phyloP scores from a whole-genome alignment of 2,329 filamentous ascomycete genomes.

The Fonsecaea pugnacius region DNA sequence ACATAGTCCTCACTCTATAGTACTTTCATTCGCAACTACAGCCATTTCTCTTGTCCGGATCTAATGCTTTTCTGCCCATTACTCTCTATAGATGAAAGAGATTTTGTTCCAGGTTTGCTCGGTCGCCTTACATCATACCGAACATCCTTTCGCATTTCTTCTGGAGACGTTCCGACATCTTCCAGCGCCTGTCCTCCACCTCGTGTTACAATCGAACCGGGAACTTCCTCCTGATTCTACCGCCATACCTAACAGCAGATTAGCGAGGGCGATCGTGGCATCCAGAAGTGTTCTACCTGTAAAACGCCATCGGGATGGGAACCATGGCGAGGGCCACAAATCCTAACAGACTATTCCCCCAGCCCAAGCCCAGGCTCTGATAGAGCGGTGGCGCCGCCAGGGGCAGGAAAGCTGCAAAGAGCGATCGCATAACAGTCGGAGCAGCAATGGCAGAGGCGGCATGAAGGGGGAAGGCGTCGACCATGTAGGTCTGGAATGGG shows the following conservation, averaged over 20 bases:
- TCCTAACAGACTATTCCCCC: constrained; percentile 60
- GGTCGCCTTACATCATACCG: not conserved
- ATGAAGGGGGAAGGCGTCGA: constrained; percentile 58
- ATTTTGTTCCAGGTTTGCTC: not conserved
- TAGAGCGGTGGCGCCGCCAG: constrained; percentile 62
- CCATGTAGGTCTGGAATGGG: constrained; percentile 57
- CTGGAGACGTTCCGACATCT: not conserved
- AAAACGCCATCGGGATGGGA: constrained; percentile 51
- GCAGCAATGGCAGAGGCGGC: constrained; percentile 58
- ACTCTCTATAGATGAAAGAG: not conserved
- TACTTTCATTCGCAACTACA: too few relatives aligned
- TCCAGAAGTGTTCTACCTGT: constrained; percentile 36
- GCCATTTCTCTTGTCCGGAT: too few relatives aligned
- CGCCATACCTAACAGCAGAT: not conserved
- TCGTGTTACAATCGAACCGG: not conserved
- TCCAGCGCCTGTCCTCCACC: not conserved
- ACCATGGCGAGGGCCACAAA: constrained; percentile 59
- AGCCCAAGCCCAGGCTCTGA: constrained; percentile 51
- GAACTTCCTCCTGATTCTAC: not conserved
- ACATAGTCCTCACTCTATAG: too few relatives aligned
- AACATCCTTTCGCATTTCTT: not conserved
- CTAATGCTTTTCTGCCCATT: too few relatives aligned
- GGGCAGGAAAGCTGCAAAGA: constrained; percentile 63
- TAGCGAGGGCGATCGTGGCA: not conserved
- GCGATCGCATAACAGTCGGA: constrained; percentile 58